Evolutionary conservation across 2,329 filamentous ascomycete genomes (phyloP).

Genomic region (Aspergillus sp.): DNA sequence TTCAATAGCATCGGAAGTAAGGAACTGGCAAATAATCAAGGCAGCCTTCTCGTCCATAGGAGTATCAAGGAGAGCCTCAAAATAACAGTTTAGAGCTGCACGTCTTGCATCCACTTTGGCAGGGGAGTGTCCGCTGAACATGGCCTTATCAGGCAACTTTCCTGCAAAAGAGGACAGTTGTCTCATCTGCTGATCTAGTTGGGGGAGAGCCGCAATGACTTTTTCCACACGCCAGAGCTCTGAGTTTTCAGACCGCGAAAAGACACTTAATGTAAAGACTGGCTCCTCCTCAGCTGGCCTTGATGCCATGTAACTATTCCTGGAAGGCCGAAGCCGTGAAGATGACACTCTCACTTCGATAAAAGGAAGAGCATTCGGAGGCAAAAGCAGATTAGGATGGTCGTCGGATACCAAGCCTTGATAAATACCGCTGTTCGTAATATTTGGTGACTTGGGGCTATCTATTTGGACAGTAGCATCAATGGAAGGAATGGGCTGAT

Average conservation of each 20-base stretch:
- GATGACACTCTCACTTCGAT: constrained; percentile 85
- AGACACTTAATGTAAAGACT: constrained; percentile 85
- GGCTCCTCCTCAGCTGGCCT: constrained; percentile 84
- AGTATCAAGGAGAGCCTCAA: constrained; percentile 79
- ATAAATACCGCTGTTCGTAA: constrained; percentile 54
- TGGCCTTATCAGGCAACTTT: constrained; percentile 73
- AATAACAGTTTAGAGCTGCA: constrained; percentile 73
- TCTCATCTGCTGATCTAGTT: constrained; percentile 76
- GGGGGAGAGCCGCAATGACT: constrained; percentile 73
- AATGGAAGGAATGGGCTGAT: constrained; percentile 28
- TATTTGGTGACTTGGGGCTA: constrained; percentile 23
- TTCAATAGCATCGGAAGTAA: constrained; percentile 64
- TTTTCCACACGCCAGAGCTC: constrained; percentile 97
- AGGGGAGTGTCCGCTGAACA: constrained; percentile 90
- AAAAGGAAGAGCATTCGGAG: constrained; percentile 82
- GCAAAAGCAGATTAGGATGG: constrained; percentile 77
- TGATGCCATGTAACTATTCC: constrained; percentile 75
- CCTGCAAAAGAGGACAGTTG: constrained; percentile 67
- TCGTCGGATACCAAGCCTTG: constrained; percentile 78
- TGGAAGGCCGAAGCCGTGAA: constrained; percentile 87
- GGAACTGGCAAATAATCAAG: constrained; percentile 77
- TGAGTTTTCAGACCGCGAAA: constrained; percentile 57
- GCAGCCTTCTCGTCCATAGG: constrained; percentile 73
- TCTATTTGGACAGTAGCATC: constrained; percentile 32
- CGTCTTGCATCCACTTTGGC: constrained; percentile 88